Evolutionary conservation across 2,329 filamentous ascomycete species (phyloP).

Genomic region (Bipolaris victoriae): DNA sequence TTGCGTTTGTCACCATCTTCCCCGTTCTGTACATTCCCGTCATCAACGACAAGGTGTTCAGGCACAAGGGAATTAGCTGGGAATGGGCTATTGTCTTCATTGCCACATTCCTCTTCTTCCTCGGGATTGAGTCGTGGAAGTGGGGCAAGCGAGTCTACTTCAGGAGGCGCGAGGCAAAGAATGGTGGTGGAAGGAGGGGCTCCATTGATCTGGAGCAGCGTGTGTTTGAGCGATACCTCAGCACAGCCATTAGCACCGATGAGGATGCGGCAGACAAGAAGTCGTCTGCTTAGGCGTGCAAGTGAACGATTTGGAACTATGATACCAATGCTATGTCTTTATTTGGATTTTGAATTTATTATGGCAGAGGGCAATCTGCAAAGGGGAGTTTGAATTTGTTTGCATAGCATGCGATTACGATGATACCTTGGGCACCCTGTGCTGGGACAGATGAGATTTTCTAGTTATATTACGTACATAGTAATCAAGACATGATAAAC

Average conservation of each 20-base stretch:
- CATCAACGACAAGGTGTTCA: conserved; percentile 69
- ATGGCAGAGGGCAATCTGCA: conserved; percentile 1
- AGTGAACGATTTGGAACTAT: not conserved
- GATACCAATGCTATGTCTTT: not conserved
- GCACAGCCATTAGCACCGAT: conserved; percentile 41
- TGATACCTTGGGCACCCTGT: conserved; percentile 28
- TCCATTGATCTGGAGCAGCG: conserved; percentile 40
- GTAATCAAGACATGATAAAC: conserved; percentile 16
- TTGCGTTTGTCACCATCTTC: conserved; percentile 40
- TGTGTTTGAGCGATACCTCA: conserved; percentile 43
- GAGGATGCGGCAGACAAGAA: conserved; percentile 38
- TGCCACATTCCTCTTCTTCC: conserved; percentile 67
- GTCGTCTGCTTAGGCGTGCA: conserved; percentile 4
- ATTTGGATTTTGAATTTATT: conserved; percentile 5
- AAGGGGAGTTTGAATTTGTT: conserved; percentile 17
- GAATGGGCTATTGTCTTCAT: conserved; percentile 73
- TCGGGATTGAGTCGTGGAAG: conserved; percentile 70
- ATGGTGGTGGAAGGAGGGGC: conserved; percentile 29
- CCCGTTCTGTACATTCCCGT: conserved; percentile 66
- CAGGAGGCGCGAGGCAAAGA: conserved; percentile 31
- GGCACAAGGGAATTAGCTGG: conserved; percentile 69
- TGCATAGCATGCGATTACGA: conserved; percentile 35
- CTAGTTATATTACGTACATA: conserved; percentile 14
- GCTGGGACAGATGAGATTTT: conserved; percentile 20
- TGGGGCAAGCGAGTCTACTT: conserved; percentile 63